These are phyloP conservation scores for Cryptococcus jaspeensis DNA, from an alignment of 1,284 basidiomycete genomes.

Conservation along the genomic window DNA sequence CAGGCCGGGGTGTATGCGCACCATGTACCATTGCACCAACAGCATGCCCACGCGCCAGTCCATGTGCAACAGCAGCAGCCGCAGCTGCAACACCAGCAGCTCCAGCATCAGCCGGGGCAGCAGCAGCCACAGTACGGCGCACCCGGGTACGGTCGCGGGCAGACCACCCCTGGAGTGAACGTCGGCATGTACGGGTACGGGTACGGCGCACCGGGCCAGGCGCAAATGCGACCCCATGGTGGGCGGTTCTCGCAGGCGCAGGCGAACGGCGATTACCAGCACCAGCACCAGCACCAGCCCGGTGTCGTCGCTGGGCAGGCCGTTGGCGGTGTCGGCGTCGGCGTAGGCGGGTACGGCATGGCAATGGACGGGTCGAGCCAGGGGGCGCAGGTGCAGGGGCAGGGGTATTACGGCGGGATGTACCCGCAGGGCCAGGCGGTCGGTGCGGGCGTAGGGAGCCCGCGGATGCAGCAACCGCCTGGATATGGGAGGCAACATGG, in stretches of 20 bases:
- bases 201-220: conserved; percentile 2
- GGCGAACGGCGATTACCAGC: conserved; percentile 6
- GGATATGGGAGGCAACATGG: too few relatives aligned
- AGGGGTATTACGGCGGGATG: conserved; percentile 6
- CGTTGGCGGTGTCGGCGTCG: neutral
- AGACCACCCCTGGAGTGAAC: neutral
- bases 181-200: too few relatives aligned
- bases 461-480: too few relatives aligned
- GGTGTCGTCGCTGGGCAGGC: neutral
- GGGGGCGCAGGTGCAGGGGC: neutral
- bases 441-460: too few relatives aligned
- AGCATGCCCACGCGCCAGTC: neutral
- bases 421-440: too few relatives aligned
- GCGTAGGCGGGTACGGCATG: neutral
- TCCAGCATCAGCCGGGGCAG: conserved; percentile 2
- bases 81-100: conserved; percentile 5
- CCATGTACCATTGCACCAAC: conserved; percentile 8
- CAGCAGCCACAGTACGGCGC: conserved; percentile 6
- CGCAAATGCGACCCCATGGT: neutral
- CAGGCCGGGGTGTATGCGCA: conserved; percentile 4
- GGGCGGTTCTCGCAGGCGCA: conserved; percentile 2
- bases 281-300: neutral
- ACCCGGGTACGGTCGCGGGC: conserved; percentile 6
- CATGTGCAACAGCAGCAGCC: neutral
- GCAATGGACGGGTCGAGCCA: neutral